Evolutionary conservation across 306 rosid genomes (phyloP), one percentile per base, ranked within the genome.

Genomic region (Cucurbita argyrosperma): DNA sequence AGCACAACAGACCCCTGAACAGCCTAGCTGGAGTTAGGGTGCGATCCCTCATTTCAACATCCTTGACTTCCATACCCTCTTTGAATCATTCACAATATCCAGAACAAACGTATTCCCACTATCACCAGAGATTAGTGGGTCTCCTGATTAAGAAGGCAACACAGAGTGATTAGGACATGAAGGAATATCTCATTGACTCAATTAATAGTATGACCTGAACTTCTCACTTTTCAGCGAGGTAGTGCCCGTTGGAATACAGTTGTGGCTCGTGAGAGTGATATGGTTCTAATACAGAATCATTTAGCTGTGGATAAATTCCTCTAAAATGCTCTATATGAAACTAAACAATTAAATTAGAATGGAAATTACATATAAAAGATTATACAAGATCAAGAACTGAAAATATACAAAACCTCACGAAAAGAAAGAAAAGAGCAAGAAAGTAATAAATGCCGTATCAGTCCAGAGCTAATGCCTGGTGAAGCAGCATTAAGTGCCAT

Each of bases 1-100:
- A 78, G 72, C 99, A 94, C 67, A 88, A 37, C 66, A 94, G 23
- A 50, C 99, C 97, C 84, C 99, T 88, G 56, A 89, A 54, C 18
- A 82, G 38, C 80, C 91, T 86, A 78, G 81, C 39, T n/a, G 89
- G 85, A 68, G 95, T 88, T 83, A 91, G 59, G 67, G 87, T 83
- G 51, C 83, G 90, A 77, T 89, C 94, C 83, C 83, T 89, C 61
- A 79, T 71, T 80, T 30, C 74, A 61, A 23, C 69, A 76, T 86
- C 86, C 21, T 79, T 56, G 76, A 81, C 84, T 63, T 89, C 96
- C 98, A 89, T 89, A 84, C 86, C 83, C 87, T 80, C 53, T 77
- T 68, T 67, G 64, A 79, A 84, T 56, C 30, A 84, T 70, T 73
- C 79, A 77, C 77, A 82, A 82, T 63, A 82, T 71, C 78, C 83